These are phyloP conservation scores for Blepharisma japonicum DNA, from an alignment of 73 alveolate genomes.

Conservation along the genomic window DNA sequence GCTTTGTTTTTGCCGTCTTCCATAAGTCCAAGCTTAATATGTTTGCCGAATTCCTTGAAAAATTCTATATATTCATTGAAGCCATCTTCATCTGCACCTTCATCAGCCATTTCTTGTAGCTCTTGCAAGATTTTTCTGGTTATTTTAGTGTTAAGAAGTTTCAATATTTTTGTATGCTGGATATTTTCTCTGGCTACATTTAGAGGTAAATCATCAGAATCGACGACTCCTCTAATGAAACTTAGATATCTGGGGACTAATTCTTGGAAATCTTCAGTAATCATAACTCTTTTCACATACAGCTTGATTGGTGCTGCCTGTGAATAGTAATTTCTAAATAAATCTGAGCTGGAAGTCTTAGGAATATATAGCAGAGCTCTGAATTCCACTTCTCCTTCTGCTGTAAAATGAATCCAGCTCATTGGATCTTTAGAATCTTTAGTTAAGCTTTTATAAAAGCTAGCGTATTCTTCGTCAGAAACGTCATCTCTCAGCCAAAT, in stretches of 20 bases:
- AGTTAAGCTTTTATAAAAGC: conserved; percentile 93
- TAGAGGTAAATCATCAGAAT: conserved; percentile 98
- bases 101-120: conserved; percentile 86
- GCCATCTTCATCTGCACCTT: conserved; percentile 89
- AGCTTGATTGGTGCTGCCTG: conserved; percentile 87
- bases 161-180: conserved; percentile 93
- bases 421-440: conserved; percentile 97
- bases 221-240: conserved; percentile 98
- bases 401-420: conserved; percentile 95
- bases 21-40: conserved; percentile 96
- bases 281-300: conserved; percentile 97
- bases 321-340: conserved; percentile 96
- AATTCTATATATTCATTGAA: conserved; percentile 74
- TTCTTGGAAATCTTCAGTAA: conserved; percentile 98
- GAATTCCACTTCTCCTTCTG: conserved; percentile 98
- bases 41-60: conserved; percentile 90
- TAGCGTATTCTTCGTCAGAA: conserved; percentile 89
- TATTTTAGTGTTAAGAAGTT: conserved; percentile 93
- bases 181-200: conserved; percentile 98
- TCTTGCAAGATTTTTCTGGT: conserved; percentile 88
- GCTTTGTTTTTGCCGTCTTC: conserved; percentile 98
- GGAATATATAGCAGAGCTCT: conserved; percentile 93
- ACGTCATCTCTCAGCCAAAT: conserved; percentile 98
- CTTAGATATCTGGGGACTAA: conserved; percentile 96
- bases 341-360: conserved; percentile 88